Conservation (phyloP, 169 alveolate species). For the Babesia ovata region DNA sequence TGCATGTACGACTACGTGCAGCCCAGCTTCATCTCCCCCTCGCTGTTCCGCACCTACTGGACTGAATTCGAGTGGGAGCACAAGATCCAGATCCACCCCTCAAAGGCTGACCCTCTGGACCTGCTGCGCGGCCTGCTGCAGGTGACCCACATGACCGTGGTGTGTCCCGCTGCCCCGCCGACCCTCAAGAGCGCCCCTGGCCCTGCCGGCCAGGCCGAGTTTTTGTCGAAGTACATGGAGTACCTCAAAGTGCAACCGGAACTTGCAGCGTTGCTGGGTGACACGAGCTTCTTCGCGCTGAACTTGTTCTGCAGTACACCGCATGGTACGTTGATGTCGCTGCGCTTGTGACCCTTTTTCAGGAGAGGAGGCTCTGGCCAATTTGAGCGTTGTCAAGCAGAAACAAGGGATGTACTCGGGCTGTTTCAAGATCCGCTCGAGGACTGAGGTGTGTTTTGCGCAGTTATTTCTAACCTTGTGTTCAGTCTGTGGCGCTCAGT, state of each 20-base stretch:
- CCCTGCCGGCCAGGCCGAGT: constrained; percentile 41
- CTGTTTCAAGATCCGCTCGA: constrained; percentile 69
- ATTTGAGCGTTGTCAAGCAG: constrained; percentile 79
- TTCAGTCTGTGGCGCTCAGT: constrained; percentile 42
- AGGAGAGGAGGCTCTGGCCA: constrained; percentile 92
- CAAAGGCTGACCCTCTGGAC: constrained; percentile 31
- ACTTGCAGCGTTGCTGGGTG: constrained; percentile 24
- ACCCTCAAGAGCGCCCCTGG: constrained; percentile 43
- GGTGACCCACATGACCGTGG: constrained; percentile 54
- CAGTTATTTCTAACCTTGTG: neutral
- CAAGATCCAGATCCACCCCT: constrained; percentile 77
- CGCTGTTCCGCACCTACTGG: constrained; percentile 91
- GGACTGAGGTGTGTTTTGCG: constrained; percentile 65
- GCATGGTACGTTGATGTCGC: constrained; percentile 54
- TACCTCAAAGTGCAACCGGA: constrained; percentile 63
- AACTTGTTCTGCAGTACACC: constrained; percentile 89
- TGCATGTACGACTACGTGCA: constrained; percentile 86
- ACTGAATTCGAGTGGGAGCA: constrained; percentile 96
- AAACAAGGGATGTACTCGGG: constrained; percentile 69
- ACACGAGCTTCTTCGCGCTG: constrained; percentile 82
- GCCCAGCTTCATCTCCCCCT: constrained; percentile 86
- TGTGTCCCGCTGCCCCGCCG: constrained; percentile 50
- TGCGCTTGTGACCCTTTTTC: neutral
- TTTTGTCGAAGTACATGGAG: constrained; percentile 56
- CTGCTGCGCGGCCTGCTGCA: constrained; percentile 5